A percentile compares a stretch with the other conserved stretches of the same genome.
These are phyloP conservation scores for Aspergillus pseudotamarii DNA, from an alignment of 2,329 filamentous ascomycete species.

Conservation along the genomic window DNA sequence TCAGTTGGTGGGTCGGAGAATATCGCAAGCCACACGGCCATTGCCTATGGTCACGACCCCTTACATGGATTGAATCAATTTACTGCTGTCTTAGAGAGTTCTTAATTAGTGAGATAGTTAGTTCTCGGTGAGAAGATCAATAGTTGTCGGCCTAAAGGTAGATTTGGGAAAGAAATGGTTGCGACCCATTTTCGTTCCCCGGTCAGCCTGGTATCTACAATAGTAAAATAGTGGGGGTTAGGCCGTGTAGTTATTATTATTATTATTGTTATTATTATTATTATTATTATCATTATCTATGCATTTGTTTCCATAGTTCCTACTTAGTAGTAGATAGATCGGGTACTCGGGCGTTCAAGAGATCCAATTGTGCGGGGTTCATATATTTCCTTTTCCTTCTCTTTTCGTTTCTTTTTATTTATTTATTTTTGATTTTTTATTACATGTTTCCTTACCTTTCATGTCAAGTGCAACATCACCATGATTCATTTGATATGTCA, in stretches of 20 bases:
- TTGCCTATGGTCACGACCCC: background rate
- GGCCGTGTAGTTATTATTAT: background rate
- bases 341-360: background rate
- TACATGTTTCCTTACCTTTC: background rate
- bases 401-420: background rate
- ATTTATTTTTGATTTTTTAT: too few species aligned
- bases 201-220: background rate
- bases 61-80: background rate
- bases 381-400: background rate
- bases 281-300: background rate
- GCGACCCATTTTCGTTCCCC: background rate
- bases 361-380: background rate
- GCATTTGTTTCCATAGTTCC: background rate
- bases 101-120: background rate
- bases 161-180: constrained; percentile 10
- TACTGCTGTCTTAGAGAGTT: background rate
- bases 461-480: background rate
- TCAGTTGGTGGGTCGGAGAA: constrained; percentile 10
- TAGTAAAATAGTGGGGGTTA: background rate
- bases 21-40: constrained; percentile 7
- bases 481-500: background rate
- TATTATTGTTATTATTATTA: background rate
- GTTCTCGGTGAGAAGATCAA: background rate
- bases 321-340: background rate
- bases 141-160: background rate